These are phyloP conservation scores for Bromus sterilis DNA, from an alignment of 176 grass and related monocot genomes.

Conservation along the genomic window DNA sequence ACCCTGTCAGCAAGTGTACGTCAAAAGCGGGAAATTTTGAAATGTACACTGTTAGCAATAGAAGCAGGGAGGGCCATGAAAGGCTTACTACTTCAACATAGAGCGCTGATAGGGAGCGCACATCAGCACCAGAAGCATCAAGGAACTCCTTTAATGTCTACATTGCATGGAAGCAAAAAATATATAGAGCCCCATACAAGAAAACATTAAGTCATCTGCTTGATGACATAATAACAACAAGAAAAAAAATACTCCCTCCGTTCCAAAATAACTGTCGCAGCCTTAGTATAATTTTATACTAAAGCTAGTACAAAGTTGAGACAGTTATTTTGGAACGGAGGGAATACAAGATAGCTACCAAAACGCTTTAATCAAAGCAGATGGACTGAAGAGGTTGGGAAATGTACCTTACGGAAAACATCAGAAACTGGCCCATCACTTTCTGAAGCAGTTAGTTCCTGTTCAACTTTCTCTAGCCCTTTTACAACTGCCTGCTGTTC, in stretches of 20 bases:
- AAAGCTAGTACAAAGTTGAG: too few relatives aligned
- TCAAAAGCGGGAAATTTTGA: constrained; percentile 21
- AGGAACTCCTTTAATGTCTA: constrained; percentile 91
- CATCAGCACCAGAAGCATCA: constrained; percentile 67
- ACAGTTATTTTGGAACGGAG: too few relatives aligned
- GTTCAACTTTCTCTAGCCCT: constrained; percentile 80
- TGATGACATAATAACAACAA: neutral
- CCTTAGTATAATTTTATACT: too few relatives aligned
- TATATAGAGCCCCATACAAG: neutral
- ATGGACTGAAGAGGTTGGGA: neutral
- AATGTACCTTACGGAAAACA: constrained; percentile 63
- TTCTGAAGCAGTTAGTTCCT: constrained; percentile 72
- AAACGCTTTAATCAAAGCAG: neutral
- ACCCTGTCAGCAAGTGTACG: constrained; percentile 45
- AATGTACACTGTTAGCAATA: constrained; percentile 15
- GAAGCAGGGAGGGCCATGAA: constrained; percentile 15
- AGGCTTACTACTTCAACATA: constrained; percentile 79
- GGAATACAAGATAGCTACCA: constrained; percentile 1
- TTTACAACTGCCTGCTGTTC: constrained; percentile 83
- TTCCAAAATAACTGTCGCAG: too few relatives aligned
- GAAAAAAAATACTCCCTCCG: too few relatives aligned
- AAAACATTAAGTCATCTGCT: neutral
- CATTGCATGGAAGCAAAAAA: constrained; percentile 18
- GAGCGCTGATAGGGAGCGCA: constrained; percentile 60
- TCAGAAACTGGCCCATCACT: constrained; percentile 82